Evolutionary conservation across 768 basidiomycete species (phyloP), one percentile per base, ranked within the genome.

Genomic region (Tremella mesenterica): DNA sequence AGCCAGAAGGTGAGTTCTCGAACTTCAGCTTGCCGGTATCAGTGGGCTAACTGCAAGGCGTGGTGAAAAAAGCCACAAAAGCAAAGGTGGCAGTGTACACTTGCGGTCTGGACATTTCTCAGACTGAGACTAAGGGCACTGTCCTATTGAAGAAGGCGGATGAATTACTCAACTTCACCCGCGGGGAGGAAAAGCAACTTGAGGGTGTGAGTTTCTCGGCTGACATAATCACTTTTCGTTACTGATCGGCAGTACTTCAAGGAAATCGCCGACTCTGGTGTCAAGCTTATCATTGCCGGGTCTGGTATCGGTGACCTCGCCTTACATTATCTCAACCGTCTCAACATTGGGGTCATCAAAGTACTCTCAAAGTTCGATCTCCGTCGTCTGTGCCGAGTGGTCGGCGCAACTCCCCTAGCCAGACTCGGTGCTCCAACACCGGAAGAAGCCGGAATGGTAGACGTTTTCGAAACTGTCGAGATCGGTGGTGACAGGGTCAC

Each of bases 81-180:
- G 88, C 85, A 43, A 97, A 97, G 75, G 93, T 99, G 29, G 93
- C 86, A 2, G 87, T 99, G 52, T 99, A 85, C 77, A 97, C 93
- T 0, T 87, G 83, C 57, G 85, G 87, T 1, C 78, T 99, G 55
- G 95, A 97, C 70, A 81, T 88, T 52, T 82, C 92, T 2, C 93
- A 97, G 75, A 97, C 95, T 4, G 95, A 99, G 75, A 99, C 95
- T 16, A 99, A 99, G 73, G 95, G 95, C 47, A 99, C 95, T 7
- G 95, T 97, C 10, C 79, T 99, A 44, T 81, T 99, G 64, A 88
- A 91, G 73, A 96, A 82, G 70, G 88, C 91, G 8, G 85, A 93
- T 43, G 93, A 99, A 71, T 87, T 99, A 83, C 80, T 99, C 59
- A 91, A 95, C 76, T 99, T 99, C 67, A 91, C 92, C 0, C 79